phyloP scores from a whole-genome alignment of 805 yeast genomes.

The Ogataea chonburiensis region DNA sequence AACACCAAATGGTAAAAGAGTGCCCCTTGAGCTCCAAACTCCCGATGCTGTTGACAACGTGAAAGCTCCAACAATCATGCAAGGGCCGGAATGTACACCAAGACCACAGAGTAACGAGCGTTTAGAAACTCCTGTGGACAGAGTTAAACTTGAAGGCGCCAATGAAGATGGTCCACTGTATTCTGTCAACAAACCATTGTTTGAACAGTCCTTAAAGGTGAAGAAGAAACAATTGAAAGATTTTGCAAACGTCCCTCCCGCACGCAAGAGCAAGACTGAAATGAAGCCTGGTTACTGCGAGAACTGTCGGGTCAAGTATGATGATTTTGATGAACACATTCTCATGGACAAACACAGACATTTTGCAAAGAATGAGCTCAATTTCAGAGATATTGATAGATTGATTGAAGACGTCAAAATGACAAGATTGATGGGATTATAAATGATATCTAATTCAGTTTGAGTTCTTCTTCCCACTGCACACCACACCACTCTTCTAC shows the following conservation, averaged over 20 bases:
- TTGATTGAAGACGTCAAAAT: conserved; percentile 50
- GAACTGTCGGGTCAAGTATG: conserved; percentile 84
- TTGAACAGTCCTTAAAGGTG: conserved; percentile 7
- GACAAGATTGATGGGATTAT: conserved; percentile 27
- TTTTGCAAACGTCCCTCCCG: background rate
- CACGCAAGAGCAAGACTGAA: conserved; percentile 23
- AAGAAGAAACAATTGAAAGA: conserved; percentile 5
- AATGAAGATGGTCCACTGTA: background rate
- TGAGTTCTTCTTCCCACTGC: conserved; percentile 29
- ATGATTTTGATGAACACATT: conserved; percentile 75
- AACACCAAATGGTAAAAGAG: conserved; percentile 2
- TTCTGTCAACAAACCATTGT: conserved; percentile 2
- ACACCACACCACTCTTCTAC: conserved; percentile 31
- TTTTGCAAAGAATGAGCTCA: conserved; percentile 69
- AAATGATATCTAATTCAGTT: conserved; percentile 7
- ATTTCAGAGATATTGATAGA: conserved; percentile 75
- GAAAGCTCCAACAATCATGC: background rate
- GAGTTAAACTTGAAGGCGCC: conserved; percentile 1
- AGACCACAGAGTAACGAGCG: conserved; percentile 1
- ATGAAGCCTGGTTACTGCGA: conserved; percentile 81
- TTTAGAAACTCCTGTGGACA: conserved; percentile 3
- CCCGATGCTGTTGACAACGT: background rate
- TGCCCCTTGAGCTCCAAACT: conserved; percentile 1
- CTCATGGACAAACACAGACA: conserved; percentile 65
- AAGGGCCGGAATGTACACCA: conserved; percentile 2